Evolutionary conservation across 352 stramenopile genomes (phyloP).

Genomic region (Elongisporangium prolatum): DNA sequence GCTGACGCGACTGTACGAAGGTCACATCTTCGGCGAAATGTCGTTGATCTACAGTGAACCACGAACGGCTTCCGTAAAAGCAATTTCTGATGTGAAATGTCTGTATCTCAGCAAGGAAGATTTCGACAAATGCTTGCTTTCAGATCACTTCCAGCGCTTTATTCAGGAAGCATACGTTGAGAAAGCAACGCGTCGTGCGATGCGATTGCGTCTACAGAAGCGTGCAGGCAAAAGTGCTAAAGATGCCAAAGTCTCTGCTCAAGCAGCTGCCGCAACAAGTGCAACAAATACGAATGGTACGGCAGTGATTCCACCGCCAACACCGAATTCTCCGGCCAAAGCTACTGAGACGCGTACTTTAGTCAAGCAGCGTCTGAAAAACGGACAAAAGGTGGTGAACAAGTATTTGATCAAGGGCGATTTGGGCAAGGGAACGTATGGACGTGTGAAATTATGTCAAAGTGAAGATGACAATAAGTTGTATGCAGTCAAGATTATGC

Average conservation of each 20-base stretch:
- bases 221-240: conserved; percentile 22
- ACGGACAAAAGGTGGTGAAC: conserved; percentile 88
- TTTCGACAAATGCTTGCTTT: conserved; percentile 83
- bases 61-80: conserved; percentile 76
- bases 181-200: conserved; percentile 76
- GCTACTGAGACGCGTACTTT: conserved; percentile 78
- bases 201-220: conserved; percentile 72
- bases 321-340: conserved; percentile 44
- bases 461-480: conserved; percentile 74
- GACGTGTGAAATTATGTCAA: conserved; percentile 78
- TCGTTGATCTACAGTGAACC: conserved; percentile 86
- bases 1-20: conserved; percentile 80
- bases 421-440: conserved; percentile 89
- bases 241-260: conserved; percentile 10
- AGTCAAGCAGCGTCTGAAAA: conserved; percentile 79
- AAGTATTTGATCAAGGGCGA: conserved; percentile 93
- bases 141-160: conserved; percentile 81
- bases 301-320: conserved; percentile 30
- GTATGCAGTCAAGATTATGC: conserved; percentile 89
- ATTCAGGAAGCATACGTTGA: conserved; percentile 86
- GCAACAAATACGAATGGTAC: conserved; percentile 21
- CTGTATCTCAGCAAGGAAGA: conserved; percentile 85
- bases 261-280: conserved; percentile 8
- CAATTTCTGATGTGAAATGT: conserved; percentile 77
- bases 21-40: conserved; percentile 88